Conservation (phyloP, 192 early-diverging fungal genomes). For the Powellomyces hirtus region DNA sequence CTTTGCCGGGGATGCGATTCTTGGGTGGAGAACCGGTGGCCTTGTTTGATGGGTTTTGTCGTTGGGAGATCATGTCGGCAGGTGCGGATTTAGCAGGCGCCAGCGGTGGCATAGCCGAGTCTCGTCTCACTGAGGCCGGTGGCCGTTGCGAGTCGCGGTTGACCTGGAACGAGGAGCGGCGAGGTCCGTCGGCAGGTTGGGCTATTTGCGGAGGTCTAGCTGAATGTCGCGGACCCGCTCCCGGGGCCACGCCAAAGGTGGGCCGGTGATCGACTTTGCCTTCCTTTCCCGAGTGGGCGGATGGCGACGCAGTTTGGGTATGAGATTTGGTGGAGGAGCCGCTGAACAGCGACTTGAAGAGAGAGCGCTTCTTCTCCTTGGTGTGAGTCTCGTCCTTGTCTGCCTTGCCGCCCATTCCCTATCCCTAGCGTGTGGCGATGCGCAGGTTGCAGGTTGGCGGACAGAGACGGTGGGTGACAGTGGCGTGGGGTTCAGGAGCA, state of each 20-base stretch:
- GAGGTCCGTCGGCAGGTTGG: not conserved
- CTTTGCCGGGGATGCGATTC: not conserved
- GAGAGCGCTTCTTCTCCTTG: conserved; percentile 7
- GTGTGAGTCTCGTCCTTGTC: not conserved
- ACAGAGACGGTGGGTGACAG: no score
- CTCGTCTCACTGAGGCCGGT: not conserved
- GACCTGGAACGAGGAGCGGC: conserved; percentile 1
- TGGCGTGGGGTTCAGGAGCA: no score
- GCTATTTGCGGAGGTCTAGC: no score
- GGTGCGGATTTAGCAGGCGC: no score
- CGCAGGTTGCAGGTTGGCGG: no score
- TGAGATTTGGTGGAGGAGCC: not conserved
- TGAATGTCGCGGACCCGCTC: no score
- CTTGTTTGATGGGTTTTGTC: no score
- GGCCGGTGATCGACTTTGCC: no score
- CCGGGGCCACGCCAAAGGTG: no score
- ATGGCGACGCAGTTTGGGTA: not conserved
- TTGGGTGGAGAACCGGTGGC: not conserved
- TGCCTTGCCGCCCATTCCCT: not conserved
- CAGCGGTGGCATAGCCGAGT: not conserved
- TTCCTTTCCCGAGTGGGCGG: no score
- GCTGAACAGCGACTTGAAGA: not conserved
- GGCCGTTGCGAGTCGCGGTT: not conserved
- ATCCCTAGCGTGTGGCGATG: no score
- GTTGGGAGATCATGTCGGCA: not conserved